Evolutionary conservation across 768 basidiomycete species (phyloP).

Genomic region (Boletus rubescentipes): DNA sequence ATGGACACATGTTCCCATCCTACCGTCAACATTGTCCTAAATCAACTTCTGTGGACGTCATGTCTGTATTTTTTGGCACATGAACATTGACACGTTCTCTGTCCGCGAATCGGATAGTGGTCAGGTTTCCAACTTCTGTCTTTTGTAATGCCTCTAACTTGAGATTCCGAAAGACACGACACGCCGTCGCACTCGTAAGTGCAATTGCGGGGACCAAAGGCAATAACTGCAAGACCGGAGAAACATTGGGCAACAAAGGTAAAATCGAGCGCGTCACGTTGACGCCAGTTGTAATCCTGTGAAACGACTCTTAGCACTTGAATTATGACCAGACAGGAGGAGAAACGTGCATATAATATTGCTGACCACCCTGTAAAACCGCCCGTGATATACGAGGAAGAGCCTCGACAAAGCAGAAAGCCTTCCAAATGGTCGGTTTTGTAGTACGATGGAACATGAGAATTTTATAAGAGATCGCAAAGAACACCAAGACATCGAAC

Average conservation of each 20-base stretch:
- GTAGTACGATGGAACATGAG: conserved; percentile 15
- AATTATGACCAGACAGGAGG: neutral
- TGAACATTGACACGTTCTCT: neutral
- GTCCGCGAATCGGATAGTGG: conserved; percentile 19
- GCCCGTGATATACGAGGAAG: conserved; percentile 35
- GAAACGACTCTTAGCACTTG: neutral
- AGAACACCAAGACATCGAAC: conserved; percentile 36
- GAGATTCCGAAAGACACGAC: conserved; percentile 37
- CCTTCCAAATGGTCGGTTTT: conserved; percentile 12
- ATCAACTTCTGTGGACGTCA: neutral
- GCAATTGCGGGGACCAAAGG: conserved; percentile 30
- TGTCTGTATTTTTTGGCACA: neutral
- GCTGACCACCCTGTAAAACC: conserved; percentile 38
- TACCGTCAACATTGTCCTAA: conserved; percentile 1
- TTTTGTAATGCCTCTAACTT: conserved; percentile 15
- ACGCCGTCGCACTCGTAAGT: conserved; percentile 34
- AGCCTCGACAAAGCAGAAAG: conserved; percentile 21
- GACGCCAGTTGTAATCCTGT: conserved; percentile 33
- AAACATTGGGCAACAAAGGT: conserved; percentile 15
- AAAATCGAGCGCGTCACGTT: conserved; percentile 31
- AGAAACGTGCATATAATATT: conserved; percentile 36
- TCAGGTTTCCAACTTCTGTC: conserved; percentile 11
- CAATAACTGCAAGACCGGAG: conserved; percentile 23
- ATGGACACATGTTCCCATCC: neutral
- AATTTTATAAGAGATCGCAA: conserved; percentile 34